phyloP scores from a whole-genome alignment of 169 alveolate species.

The Cystoisospora suis region DNA sequence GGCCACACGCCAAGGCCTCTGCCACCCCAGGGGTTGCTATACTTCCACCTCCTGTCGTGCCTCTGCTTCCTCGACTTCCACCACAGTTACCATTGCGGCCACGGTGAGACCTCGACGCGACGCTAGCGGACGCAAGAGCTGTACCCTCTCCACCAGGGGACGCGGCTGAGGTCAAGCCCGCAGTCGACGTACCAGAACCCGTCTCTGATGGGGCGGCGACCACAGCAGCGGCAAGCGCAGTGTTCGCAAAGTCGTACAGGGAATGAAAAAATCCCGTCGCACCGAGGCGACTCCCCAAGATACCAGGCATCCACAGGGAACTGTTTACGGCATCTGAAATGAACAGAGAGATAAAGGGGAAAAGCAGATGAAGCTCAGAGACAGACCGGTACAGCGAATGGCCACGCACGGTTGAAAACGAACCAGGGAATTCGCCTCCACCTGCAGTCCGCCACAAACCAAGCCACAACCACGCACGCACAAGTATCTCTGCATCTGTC shows the following conservation, averaged over 20 bases:
- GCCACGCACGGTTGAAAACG: no score
- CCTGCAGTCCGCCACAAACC: no score
- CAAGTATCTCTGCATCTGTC: no score
- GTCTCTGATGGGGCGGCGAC: conserved; percentile 3
- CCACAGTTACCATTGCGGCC: background rate
- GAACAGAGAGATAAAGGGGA: background rate
- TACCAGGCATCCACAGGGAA: conserved; percentile 38
- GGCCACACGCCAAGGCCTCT: background rate
- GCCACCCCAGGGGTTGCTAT: background rate
- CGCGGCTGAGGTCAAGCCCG: background rate
- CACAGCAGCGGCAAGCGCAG: conserved; percentile 25
- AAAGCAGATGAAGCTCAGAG: no score
- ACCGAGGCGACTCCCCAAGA: conserved; percentile 29
- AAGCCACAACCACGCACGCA: no score
- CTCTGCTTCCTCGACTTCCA: conserved; percentile 8
- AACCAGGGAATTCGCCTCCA: no score
- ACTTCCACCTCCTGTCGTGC: background rate
- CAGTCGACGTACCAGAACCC: background rate
- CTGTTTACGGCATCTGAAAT: conserved; percentile 35
- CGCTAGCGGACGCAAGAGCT: background rate
- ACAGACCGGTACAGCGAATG: background rate
- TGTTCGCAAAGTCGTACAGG: conserved; percentile 32
- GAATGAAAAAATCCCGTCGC: conserved; percentile 29
- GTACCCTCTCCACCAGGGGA: background rate
- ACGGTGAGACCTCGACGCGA: background rate